Evolutionary conservation across 2,329 filamentous ascomycete species (phyloP), one percentile per base, ranked within the genome.

Genomic region (Epichloe bromicola): DNA sequence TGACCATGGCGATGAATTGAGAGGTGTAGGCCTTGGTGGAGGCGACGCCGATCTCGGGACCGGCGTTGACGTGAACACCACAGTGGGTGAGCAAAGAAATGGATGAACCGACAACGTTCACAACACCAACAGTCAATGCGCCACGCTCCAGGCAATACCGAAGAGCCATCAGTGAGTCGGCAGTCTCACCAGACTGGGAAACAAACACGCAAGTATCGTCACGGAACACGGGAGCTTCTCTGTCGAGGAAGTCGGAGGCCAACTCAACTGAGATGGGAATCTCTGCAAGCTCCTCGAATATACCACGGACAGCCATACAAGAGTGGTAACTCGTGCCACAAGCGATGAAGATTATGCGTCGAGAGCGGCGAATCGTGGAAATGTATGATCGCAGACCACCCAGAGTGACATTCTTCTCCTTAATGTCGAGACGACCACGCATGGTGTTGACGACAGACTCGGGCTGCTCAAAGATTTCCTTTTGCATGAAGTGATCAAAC

Each of bases 401-500:
- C 26, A 98, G 83, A 10, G 91, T 97, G 61, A 98, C 90, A 53
- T 82, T 86, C 79, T 94, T 95, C 78, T 96, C 95, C 62, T 82
- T 85, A 54, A 86, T 78, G 70, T 98, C 93, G 62, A 98, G 77
- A 74, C 93, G 93, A 73, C 93, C 93, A 82, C 93, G 88, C 93
- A 98, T 98, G 59, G 93, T 96, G 80, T 98, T 98, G 75, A 98
- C 84, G 55, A 98, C 88, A 14, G 93, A 98, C 74, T 98, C 93
- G 65, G 93, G 93, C 77, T 98, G 93, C 79, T 98, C 93, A 70
- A 98, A 98, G 65, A 98, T 98, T 71, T 98, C 93, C 82, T 98
- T 98, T 71, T 98, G 93, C 93, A 98, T 98, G 79, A 96, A 98
- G 76, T 98, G 93, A 70, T 98, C 93, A 72, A 97, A 98, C 69